Percentiles rank a stretch among this genome's conserved stretches.
Evolutionary conservation across 1,284 basidiomycete species (phyloP).

Genomic region (Termitomyces sp.): DNA sequence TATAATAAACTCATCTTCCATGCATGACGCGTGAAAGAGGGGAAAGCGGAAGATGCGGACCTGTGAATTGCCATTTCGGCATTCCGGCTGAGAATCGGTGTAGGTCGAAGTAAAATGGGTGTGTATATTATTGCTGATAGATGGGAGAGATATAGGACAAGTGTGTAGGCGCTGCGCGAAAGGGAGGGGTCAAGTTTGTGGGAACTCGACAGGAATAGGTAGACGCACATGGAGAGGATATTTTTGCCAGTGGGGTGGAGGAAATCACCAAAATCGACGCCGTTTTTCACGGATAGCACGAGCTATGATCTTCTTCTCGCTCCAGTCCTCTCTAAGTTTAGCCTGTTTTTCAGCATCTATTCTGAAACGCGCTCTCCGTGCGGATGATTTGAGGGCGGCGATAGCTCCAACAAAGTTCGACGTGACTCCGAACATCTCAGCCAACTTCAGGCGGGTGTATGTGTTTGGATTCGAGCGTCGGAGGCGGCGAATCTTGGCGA

Average conservation of each 20-base stretch:
- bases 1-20: not conserved
- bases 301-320: constrained; percentile 49
- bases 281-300: constrained; percentile 53
- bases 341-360: constrained; percentile 27
- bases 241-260: constrained; percentile 7
- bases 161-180: not conserved
- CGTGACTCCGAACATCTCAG: constrained; percentile 55
- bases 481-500: constrained; percentile 53
- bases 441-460: constrained; percentile 48
- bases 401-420: constrained; percentile 49
- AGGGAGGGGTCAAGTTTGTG: not conserved
- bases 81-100: constrained; percentile 25
- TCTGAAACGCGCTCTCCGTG: constrained; percentile 33
- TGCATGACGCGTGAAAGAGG: constrained; percentile 3
- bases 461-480: constrained; percentile 44
- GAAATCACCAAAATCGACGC: constrained; percentile 51
- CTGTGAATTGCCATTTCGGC: constrained; percentile 26
- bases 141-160: not conserved
- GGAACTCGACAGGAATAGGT: not conserved
- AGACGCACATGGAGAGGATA: constrained; percentile 4
- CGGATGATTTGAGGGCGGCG: constrained; percentile 48
- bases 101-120: not conserved
- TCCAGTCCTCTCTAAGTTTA: constrained; percentile 49
- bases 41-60: constrained; percentile 23
- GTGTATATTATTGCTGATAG: constrained; percentile 1